Evolutionary conservation across 2,329 filamentous ascomycete species (phyloP).

Genomic region (Zymoseptoria passerinii): DNA sequence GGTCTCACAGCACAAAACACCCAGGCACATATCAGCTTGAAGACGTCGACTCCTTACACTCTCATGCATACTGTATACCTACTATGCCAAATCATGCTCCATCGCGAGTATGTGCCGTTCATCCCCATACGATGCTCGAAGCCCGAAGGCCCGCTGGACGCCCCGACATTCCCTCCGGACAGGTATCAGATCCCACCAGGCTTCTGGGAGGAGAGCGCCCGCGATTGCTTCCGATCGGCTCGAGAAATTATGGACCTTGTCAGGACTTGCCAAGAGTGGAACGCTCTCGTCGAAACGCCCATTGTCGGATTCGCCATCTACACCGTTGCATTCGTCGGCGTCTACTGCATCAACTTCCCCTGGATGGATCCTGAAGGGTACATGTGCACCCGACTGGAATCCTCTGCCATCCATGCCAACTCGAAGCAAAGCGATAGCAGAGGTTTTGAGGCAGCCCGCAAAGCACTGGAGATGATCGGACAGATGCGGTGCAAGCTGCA

Average conservation of each 20-base stretch:
- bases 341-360: slow-evolving; percentile 60
- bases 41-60: slow-evolving; percentile 56
- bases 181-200: slow-evolving; percentile 40
- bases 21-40: slow-evolving; percentile 56
- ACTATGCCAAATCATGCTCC: slow-evolving; percentile 59
- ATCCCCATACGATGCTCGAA: slow-evolving; percentile 47
- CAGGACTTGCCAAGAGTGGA: slow-evolving; percentile 51
- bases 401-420: slow-evolving; percentile 4
- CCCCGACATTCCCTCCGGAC: slow-evolving; percentile 45
- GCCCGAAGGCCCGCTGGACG: slow-evolving; percentile 52
- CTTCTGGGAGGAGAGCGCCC: slow-evolving; percentile 57
- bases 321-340: slow-evolving; percentile 54
- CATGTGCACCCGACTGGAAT: slow-evolving; percentile 34
- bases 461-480: slow-evolving; percentile 44
- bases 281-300: slow-evolving; percentile 58
- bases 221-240: slow-evolving; percentile 54
- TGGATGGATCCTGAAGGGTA: slow-evolving; percentile 55
- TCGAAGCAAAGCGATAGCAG: slow-evolving; percentile 18
- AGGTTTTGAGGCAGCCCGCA: slow-evolving; percentile 39
- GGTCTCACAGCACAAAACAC: slow-evolving; percentile 54
- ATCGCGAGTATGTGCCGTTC: slow-evolving; percentile 61
- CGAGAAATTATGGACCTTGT: slow-evolving; percentile 58
- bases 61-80: slow-evolving; percentile 59
- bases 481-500: slow-evolving; percentile 46
- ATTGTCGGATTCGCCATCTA: slow-evolving; percentile 60